A percentile compares a stretch with the other conserved stretches of the same genome.
phyloP scores from a whole-genome alignment of 2,329 filamentous ascomycete species.

The Fusarium sulawesiense region DNA sequence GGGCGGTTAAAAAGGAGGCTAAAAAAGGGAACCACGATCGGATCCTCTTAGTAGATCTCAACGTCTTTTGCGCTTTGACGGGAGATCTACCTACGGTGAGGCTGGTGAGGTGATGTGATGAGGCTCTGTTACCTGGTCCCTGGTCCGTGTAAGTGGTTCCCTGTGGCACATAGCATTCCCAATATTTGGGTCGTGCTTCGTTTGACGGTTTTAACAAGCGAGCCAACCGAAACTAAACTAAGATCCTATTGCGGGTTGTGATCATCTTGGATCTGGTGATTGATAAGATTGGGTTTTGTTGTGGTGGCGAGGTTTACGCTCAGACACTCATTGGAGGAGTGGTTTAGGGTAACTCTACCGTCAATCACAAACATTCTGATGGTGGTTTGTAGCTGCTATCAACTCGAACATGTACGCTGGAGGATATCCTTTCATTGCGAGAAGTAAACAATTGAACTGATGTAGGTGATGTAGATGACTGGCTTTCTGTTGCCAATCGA shows the following conservation, averaged over 20 bases:
- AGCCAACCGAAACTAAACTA: neutral
- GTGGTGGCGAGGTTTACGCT: neutral
- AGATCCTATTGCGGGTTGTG: too few species aligned
- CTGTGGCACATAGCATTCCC: conserved; percentile 12
- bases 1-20: neutral
- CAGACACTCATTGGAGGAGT: neutral
- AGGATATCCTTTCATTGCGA: neutral
- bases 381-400: neutral
- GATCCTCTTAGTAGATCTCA: neutral
- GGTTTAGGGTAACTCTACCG: conserved; percentile 4
- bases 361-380: too few species aligned
- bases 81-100: conserved; percentile 20
- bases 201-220: conserved; percentile 10
- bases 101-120: conserved; percentile 22
- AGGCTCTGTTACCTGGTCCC: conserved; percentile 1
- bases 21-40: neutral
- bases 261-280: neutral
- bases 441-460: neutral
- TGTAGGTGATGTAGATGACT: neutral
- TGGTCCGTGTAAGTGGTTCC: neutral
- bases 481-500: rapidly evolving
- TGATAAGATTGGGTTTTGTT: neutral
- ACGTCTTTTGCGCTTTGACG: conserved; percentile 19
- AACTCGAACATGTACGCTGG: too few species aligned
- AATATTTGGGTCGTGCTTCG: conserved; percentile 22